Conservation (phyloP, 345 rosid species). For the Pugionium dolabratum region DNA sequence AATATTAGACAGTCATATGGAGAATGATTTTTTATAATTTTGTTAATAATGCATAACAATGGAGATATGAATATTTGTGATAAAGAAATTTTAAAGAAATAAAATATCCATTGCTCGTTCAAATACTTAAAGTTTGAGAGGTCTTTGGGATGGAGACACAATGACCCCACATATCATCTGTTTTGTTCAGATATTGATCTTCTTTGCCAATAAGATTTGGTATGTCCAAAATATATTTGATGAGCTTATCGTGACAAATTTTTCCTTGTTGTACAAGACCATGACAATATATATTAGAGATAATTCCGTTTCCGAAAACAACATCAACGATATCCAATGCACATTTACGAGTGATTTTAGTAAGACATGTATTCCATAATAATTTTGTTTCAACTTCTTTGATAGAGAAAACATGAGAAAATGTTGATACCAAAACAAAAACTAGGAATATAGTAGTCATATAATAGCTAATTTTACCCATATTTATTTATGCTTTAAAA, state of each 20-base stretch:
- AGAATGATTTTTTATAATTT: too few relatives aligned
- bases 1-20: too few relatives aligned
- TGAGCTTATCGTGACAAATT: neutral
- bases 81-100: too few relatives aligned
- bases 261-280: neutral
- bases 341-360: neutral
- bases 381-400: neutral
- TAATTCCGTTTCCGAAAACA: neutral
- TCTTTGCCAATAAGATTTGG: neutral
- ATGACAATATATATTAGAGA: neutral
- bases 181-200: neutral
- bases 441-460: neutral
- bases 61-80: too few relatives aligned
- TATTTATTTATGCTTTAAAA: neutral
- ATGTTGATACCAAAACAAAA: neutral
- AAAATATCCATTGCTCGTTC: too few relatives aligned
- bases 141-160: constrained; percentile 1
- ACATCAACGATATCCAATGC: neutral
- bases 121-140: neutral
- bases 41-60: too few relatives aligned
- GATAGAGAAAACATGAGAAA: neutral
- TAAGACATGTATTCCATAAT: neutral
- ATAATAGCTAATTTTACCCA: neutral
- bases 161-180: neutral
- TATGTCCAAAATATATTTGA: neutral